These are phyloP conservation scores for Kodamaea lidongshanica DNA, from an alignment of 805 yeast genomes.

Conservation along the genomic window DNA sequence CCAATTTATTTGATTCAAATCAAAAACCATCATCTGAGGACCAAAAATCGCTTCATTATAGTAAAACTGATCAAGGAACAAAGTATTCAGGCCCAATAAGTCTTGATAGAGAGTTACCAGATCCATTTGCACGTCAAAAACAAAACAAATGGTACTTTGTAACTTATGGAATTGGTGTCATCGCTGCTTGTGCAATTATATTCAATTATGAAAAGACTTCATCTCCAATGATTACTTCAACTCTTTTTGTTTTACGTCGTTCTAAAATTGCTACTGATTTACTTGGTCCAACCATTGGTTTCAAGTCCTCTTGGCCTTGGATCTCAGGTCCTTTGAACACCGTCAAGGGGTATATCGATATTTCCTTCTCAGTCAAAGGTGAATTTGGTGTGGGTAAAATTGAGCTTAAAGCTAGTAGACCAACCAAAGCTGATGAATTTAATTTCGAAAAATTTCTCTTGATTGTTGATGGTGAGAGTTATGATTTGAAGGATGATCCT, in stretches of 20 bases:
- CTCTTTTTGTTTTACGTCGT: slow-evolving; percentile 79
- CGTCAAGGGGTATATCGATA: slow-evolving; percentile 73
- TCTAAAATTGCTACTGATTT: slow-evolving; percentile 54
- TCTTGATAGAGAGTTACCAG: slow-evolving; percentile 77
- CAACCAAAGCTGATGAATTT: slow-evolving; percentile 45
- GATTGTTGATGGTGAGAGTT: slow-evolving; percentile 13
- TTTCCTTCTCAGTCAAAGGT: slow-evolving; percentile 67
- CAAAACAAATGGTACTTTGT: slow-evolving; percentile 50
- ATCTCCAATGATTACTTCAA: slow-evolving; percentile 83
- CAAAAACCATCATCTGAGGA: no score
- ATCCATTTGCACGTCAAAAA: slow-evolving; percentile 54
- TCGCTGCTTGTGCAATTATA: slow-evolving; percentile 46
- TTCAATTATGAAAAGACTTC: slow-evolving; percentile 90
- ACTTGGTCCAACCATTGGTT: slow-evolving; percentile 73
- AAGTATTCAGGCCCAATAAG: slow-evolving; percentile 42
- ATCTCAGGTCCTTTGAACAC: slow-evolving; percentile 79
- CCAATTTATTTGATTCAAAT: no score
- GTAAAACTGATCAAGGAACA: no score
- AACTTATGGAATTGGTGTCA: slow-evolving; percentile 33
- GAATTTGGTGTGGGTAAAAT: slow-evolving; percentile 47
- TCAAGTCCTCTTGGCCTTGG: slow-evolving; percentile 80
- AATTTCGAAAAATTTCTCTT: slow-evolving; percentile 29
- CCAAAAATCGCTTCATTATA: no score
- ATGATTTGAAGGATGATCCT: slow-evolving; percentile 27
- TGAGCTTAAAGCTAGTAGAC: slow-evolving; percentile 68